Evolutionary conservation across 805 yeast species (phyloP).

Genomic region (Peterozyma toletana): DNA sequence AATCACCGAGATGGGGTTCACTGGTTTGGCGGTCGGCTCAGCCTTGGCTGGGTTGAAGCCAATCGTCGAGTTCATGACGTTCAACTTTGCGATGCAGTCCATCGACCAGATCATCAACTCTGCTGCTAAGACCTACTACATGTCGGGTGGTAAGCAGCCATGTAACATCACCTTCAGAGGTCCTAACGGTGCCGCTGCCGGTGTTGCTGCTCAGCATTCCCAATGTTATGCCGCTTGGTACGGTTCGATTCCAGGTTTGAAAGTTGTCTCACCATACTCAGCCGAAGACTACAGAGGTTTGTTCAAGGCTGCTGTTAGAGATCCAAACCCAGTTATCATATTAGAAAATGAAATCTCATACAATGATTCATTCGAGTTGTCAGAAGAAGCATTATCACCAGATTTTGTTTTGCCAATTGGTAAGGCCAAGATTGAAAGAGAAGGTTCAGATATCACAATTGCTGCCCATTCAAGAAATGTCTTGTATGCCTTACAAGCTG

Average conservation of each 20-base stretch:
- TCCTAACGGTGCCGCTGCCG: conserved; percentile 99
- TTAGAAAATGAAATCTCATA: conserved; percentile 94
- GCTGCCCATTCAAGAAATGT: conserved; percentile 93
- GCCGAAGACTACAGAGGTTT: conserved; percentile 96
- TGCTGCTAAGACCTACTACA: conserved; percentile 97
- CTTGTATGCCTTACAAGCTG: conserved; percentile 80
- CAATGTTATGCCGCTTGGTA: conserved; percentile 98
- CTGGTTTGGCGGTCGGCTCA: conserved; percentile 92
- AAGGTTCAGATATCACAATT: conserved; percentile 84
- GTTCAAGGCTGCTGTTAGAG: conserved; percentile 93
- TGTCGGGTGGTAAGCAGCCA: conserved; percentile 98
- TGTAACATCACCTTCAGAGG: conserved; percentile 98
- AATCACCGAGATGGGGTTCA: conserved; percentile 98
- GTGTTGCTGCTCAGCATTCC: conserved; percentile 99
- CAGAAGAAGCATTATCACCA: conserved; percentile 81
- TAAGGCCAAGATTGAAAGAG: conserved; percentile 90
- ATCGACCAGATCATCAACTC: conserved; percentile 98
- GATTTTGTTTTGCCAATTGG: conserved; percentile 93
- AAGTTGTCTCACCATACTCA: conserved; percentile 91
- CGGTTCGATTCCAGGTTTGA: conserved; percentile 96
- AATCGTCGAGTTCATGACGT: conserved; percentile 97
- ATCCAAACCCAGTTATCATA: conserved; percentile 95
- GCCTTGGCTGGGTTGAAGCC: conserved; percentile 97
- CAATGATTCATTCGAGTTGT: conserved; percentile 84
- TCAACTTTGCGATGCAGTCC: conserved; percentile 99